A percentile compares a stretch with the other conserved stretches of the same genome.
These are phyloP conservation scores for Barnettozyma botsteinii DNA, from an alignment of 805 yeast genomes.

Conservation along the genomic window DNA sequence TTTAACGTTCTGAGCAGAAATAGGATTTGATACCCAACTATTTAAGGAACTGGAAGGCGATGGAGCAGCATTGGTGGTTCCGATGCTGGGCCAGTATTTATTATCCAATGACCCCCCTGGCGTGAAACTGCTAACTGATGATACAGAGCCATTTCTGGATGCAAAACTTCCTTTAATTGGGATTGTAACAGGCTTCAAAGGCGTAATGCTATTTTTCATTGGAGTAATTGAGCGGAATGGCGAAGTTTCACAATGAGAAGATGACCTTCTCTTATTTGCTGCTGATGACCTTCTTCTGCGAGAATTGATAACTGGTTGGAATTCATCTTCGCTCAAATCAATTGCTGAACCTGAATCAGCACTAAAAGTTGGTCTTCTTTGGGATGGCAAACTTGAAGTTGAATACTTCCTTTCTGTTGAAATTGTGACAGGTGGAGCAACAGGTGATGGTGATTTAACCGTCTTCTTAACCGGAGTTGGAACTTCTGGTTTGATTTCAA, in stretches of 20 bases:
- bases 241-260: slow-evolving; percentile 3
- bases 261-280: slow-evolving; percentile 14
- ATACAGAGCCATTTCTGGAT: slow-evolving; percentile 1
- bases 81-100: slow-evolving; percentile 7
- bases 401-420: slow-evolving; percentile 3
- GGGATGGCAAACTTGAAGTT: slow-evolving; percentile 1
- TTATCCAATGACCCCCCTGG: slow-evolving; percentile 1
- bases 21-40: not conserved
- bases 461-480: slow-evolving; percentile 13
- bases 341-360: slow-evolving; percentile 22
- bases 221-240: not conserved
- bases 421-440: slow-evolving; percentile 2
- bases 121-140: not conserved
- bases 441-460: slow-evolving; percentile 9
- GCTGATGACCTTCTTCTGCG: slow-evolving; percentile 30
- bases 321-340: slow-evolving; percentile 27
- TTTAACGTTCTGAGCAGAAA: too few species aligned
- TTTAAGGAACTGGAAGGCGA: not conserved
- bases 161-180: not conserved
- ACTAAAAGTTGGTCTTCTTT: slow-evolving; percentile 10
- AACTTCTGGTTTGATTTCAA: slow-evolving; percentile 26
- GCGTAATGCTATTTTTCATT: not conserved
- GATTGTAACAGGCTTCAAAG: not conserved
- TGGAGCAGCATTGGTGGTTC: too few species aligned
- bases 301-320: slow-evolving; percentile 29